phyloP scores from a whole-genome alignment of 225 moss, liverwort and hornwort species.

The Physcomitrium patens region DNA sequence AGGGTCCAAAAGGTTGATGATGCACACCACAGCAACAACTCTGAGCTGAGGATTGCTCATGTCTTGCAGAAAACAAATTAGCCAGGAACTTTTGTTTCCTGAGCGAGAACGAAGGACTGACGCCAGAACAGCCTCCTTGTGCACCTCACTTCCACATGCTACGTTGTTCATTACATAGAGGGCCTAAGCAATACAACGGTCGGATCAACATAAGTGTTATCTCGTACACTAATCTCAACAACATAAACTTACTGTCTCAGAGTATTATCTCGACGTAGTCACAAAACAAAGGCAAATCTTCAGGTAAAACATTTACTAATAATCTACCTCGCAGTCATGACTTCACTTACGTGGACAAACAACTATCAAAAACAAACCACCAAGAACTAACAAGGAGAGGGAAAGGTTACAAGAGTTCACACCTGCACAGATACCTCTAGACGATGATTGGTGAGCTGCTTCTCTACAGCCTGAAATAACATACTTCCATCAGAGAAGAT shows the following conservation, averaged over 20 bases:
- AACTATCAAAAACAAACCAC: background rate
- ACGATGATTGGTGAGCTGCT: constrained; percentile 72
- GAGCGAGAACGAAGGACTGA: constrained; percentile 52
- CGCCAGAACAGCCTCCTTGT: constrained; percentile 91
- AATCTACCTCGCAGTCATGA: too few relatives aligned
- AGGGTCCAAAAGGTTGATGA: constrained; percentile 90
- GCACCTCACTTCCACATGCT: constrained; percentile 77
- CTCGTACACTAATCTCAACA: background rate
- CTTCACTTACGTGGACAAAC: background rate
- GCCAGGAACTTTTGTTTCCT: constrained; percentile 45
- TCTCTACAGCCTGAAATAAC: constrained; percentile 74
- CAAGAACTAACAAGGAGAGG: background rate
- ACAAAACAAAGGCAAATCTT: background rate
- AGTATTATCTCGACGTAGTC: background rate
- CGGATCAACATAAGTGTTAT: constrained; percentile 18
- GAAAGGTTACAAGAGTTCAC: constrained; percentile 18
- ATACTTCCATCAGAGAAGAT: constrained; percentile 68
- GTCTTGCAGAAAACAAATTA: constrained; percentile 84
- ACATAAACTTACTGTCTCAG: background rate
- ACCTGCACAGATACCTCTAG: constrained; percentile 94
- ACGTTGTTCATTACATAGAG: constrained; percentile 92
- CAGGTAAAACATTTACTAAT: background rate
- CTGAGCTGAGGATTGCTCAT: constrained; percentile 94
- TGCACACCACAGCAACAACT: constrained; percentile 93
- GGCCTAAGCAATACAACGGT: constrained; percentile 55